Evolutionary conservation across 108 stramenopile genomes (phyloP), one percentile per base, ranked within the genome.

Genomic region (Craspedostauros australis): DNA sequence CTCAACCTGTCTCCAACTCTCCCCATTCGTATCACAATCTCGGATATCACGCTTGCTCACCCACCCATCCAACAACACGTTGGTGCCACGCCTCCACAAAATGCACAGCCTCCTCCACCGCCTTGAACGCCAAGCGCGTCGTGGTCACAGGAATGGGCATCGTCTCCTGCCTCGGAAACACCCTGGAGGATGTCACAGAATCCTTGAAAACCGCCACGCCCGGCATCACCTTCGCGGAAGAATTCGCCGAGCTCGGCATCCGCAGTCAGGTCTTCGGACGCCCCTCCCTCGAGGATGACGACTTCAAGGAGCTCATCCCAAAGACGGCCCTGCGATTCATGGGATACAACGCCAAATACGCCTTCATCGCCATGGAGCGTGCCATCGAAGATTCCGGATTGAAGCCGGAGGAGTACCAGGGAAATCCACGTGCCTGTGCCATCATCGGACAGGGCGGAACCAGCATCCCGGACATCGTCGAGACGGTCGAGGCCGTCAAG

Each of bases 141-240:
- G 93, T 94, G 49, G 89, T 94, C 14, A 94, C 93, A 18, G 93
- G 93, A 40, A 88, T 90, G 88, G 93, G 93, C 20, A 94, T 94
- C 68, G 75, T 75, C 21, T 88, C 86, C 53, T 90, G 88, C 51
- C 79, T 94, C 22, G 93, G 93, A 26, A 94, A 94, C 68, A 91
- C 88, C 4, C 68, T 94, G 34, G 87, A 88, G 28, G 93, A 94
- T 42, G 93, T 94, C 36, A 91, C 66, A 29, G 39, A 72, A 16
- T 80, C 75, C n/a, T 74, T 94, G 19, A 48, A 75, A 39, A 37
- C 77, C 0, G 70, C 67, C 44, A 26, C 47, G 5, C 54, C 54
- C 24, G 92, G 92, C 3, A 73, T 93, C 53, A 73, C 77, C 15
- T 83, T 82, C 46, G 64, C 70, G 27, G 72, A 71, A 26, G 72